Base-by-base conservation (phyloP, 257 asterid genomes). In the Gentiana macrophylla region DNA sequence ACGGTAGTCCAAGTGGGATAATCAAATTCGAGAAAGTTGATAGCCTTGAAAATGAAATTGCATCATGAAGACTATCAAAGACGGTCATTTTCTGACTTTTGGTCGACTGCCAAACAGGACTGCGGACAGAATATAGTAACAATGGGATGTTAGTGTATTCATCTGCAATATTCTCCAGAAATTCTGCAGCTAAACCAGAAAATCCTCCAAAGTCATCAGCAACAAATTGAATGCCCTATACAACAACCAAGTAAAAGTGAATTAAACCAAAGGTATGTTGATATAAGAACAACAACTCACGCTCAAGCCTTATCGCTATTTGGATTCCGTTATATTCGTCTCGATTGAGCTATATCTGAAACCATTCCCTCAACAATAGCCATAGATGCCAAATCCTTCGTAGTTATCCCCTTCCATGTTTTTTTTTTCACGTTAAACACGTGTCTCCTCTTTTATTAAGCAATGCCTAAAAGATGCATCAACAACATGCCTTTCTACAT, bases 161-260 rank as follows among this genome's bases (percentile, higher is more conserved):
- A 70, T 91, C 98, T 8, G 92, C 94, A 74, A 91, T 84, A 64
- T 67, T 84, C 78, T 91, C 95, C 62, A 84, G 63, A 63, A 91
- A 77, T 65, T 81, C 95, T 57, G 87, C 89, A 12, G 87, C 91
- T 64, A 87, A 70, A 60, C 96, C 94, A 70, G 96, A 74, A 72
- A 91, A 91, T 37, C 98, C 96, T 67, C 96, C 96, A 37, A 81
- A 70, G 64, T 87, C 94, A 49, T 91, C 96, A 59, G 77, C 81
- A 62, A 82, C 60, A 66, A 83, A 84, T 76, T 91, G 98, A 68
- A 91, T 77, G 60, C 98, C 98, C 98, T 87, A 67, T 58, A 11
- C 54, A 66, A 54, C 37, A 37, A 24, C 24, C 24, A 24, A 54
- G 35, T 53, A 35, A 53, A 50, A 49, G 61, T 55, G 47, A 55